Base-by-base conservation (phyloP, 805 yeast genomes). In the Hanseniaspora valbyensis region DNA sequence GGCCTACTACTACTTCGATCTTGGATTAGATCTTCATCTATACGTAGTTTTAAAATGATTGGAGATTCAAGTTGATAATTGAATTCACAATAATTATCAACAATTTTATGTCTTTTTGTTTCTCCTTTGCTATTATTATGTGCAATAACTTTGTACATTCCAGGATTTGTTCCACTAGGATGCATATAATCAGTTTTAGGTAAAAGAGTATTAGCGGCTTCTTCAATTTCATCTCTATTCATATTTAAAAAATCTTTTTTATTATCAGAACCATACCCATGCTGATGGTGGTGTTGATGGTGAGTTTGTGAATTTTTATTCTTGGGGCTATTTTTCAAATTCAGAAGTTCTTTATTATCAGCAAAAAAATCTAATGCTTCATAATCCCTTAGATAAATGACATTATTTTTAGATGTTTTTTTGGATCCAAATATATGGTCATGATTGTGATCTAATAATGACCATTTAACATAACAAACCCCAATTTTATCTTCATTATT, bases 401-500 rank as follows among this genome's bases (percentile, higher is more conserved):
- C n/a, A 26, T 44, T 43, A 14, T 44, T 12, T 60, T 54, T 39
- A 69, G 53, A 33, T 57, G 59, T 54, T 59, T 67, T 57, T 68
- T 67, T 57, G 65, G 69, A n/a, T 54, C 52, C 54, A 73, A 67
- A 57, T 63, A 68, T 58, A 69, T 69, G 39, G 24, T 46, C 44
- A 9, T 34, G 39, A 4, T 22, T 39, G 14, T 40, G 61, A 41
- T 82, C 87, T 50, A 72, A 70, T 9, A 84, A 67, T 40, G 69
- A 70, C 74, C 89, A 74, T 52, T 80, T 78, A 18, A 87, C 75
- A 55, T 64, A 78, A 57, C 90, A 78, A 33, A 69, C 61, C 0
- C 95, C 95, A 2, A 78, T 69, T 1, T 81, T 71, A 56, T 84
- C 88, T 13, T 48, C 30, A 3, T 18, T 22, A 16, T 16, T 22